Conservation (phyloP, 106 monocot genomes). For the Apostasia ramifera region DNA sequence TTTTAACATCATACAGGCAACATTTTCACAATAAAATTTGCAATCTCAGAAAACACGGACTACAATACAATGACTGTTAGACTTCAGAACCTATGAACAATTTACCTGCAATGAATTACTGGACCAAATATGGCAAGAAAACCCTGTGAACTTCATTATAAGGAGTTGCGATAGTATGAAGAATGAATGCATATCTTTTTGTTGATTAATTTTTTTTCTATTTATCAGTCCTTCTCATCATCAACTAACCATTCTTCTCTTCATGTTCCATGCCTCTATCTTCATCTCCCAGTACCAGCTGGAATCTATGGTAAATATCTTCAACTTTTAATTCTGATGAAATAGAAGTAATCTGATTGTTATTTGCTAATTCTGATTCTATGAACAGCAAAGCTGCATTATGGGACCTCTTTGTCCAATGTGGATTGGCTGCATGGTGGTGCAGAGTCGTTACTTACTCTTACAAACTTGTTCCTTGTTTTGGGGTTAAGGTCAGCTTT, state of each 20-base stretch:
- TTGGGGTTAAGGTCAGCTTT: conserved; percentile 68
- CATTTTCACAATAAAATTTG: too few relatives aligned
- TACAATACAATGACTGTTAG: too few relatives aligned
- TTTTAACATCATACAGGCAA: too few relatives aligned
- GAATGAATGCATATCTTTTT: too few relatives aligned
- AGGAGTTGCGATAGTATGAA: too few relatives aligned
- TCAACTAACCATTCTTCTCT: conserved; percentile 23
- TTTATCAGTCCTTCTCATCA: too few relatives aligned
- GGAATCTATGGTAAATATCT: conserved; percentile 81
- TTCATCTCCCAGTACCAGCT: conserved; percentile 61
- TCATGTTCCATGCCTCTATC: conserved; percentile 7
- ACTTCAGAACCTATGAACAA: too few relatives aligned
- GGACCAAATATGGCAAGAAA: too few relatives aligned
- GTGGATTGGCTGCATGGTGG: conserved; percentile 97
- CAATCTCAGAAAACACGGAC: too few relatives aligned
- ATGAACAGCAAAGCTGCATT: conserved; percentile 79
- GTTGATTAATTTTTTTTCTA: too few relatives aligned
- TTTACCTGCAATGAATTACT: too few relatives aligned
- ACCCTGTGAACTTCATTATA: not conserved
- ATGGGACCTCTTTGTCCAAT: conserved; percentile 95
- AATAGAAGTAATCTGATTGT: not conserved
- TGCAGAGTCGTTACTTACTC: conserved; percentile 83
- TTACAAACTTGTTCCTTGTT: conserved; percentile 91
- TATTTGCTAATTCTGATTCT: not conserved
- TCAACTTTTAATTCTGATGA: not conserved